These are phyloP conservation scores for Colletotrichum tropicale DNA, from an alignment of 2,329 filamentous ascomycete species.

Conservation along the genomic window DNA sequence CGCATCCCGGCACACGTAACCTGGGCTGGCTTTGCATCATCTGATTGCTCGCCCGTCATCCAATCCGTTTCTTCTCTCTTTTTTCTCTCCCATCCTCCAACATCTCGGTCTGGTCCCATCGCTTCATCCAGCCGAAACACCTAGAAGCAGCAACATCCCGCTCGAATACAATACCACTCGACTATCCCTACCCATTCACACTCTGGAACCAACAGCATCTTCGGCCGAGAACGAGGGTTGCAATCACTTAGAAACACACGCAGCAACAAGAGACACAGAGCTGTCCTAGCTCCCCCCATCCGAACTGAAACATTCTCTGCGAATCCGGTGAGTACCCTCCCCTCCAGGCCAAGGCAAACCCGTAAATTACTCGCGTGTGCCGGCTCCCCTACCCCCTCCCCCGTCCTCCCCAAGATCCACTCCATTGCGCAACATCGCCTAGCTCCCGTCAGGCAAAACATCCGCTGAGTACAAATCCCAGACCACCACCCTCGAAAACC, in stretches of 20 bases:
- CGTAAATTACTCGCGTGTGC: background rate
- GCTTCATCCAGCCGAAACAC: background rate
- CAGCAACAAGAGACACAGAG: conserved; percentile 3
- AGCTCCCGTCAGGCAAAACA: background rate
- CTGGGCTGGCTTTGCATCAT: conserved; percentile 1
- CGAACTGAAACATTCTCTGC: conserved; percentile 5
- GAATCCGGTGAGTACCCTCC: conserved; percentile 4
- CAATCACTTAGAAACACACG: background rate
- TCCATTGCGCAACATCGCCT: background rate
- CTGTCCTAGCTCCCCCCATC: background rate
- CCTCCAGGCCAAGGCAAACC: background rate
- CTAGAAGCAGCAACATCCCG: background rate
- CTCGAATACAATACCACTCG: background rate
- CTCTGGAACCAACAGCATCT: background rate
- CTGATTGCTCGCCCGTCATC: conserved; percentile 6
- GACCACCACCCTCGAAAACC: background rate
- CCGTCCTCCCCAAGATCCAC: background rate
- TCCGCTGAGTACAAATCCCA: conserved; percentile 9
- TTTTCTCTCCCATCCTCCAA: background rate
- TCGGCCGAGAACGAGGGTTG: conserved; percentile 1
- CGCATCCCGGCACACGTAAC: conserved; percentile 1
- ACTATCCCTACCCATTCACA: background rate
- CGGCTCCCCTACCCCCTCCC: background rate
- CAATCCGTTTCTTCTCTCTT: background rate
- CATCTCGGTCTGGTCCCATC: background rate